Base-by-base conservation (phyloP, 805 yeast species). In the Saccharomyces eubayanus region DNA sequence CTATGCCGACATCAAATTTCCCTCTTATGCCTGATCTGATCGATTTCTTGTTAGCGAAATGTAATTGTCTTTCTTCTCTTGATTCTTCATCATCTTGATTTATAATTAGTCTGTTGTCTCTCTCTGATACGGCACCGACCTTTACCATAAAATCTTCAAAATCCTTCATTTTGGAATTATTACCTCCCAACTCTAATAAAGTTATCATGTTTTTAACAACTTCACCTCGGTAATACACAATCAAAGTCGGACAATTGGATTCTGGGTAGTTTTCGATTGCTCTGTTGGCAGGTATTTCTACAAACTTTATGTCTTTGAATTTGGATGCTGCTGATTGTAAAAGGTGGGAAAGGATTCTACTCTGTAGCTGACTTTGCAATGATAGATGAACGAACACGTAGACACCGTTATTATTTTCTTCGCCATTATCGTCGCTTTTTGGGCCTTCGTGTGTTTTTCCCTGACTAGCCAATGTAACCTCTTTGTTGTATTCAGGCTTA, bases 241-340 rank as follows among this genome's bases (percentile, higher is more conserved):
- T 76, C 6, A 94, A 73, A 0, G 99, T 94, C 1, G 99, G 99
- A 62, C 96, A 87, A 73, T 89, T 91, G 31, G 78, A 68, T 28
- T 88, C 92, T 1, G 99, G 97, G 68, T 91, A 94, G 65, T 85
- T 84, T 64, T 92, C 98, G 59, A 91, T 86, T 51, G 97, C 96
- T 69, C 97, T 82, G 55, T 81, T 77, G 27, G 88, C 96, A n/a
- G 87, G 85, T 49, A 94, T 94, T 61, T 94, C 97, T 46, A 89
- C 92, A 66, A 94, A 87, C 70, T 94, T 94, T 61, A 92, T 71
- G 64, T 94, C 96, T 24, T 81, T 79, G 67, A 81, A 92, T 62
- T 81, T 85, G 1, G 71, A 65, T 0, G 98, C 94, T 14, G 82
- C 66, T 14, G 76, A 70, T 10, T 66, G 63, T 59, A 87, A 75